Evolutionary conservation across 768 basidiomycete genomes (phyloP).

Genomic region (Ramaria rubella): DNA sequence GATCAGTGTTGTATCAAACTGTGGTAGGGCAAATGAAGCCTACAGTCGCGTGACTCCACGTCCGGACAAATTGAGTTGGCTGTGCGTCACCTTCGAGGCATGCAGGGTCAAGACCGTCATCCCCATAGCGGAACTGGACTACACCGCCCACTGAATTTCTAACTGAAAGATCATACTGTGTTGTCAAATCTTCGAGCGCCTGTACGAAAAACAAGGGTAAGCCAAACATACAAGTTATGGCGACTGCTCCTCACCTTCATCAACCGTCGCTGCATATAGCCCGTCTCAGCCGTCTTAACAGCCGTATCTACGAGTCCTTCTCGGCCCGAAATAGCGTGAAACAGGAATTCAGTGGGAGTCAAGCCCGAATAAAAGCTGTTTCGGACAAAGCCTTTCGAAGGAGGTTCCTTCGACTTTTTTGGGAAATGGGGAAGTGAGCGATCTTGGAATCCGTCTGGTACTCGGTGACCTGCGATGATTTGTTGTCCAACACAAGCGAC

Average conservation of each 20-base stretch:
- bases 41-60: conserved; percentile 81
- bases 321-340: conserved; percentile 97
- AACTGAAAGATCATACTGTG: conserved; percentile 93
- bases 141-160: conserved; percentile 91
- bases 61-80: conserved; percentile 83
- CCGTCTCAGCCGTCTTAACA: conserved; percentile 99
- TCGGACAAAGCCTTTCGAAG: conserved; percentile 95
- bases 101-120: conserved; percentile 95
- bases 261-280: conserved; percentile 97
- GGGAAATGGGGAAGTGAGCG: conserved; percentile 98
- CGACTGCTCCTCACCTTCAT: conserved; percentile 75
- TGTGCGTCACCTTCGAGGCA: conserved; percentile 93
- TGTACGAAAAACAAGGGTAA: conserved; percentile 8
- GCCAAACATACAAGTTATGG: background rate
- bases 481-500: conserved; percentile 99
- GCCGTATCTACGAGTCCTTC: conserved; percentile 99
- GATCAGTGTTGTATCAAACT: background rate
- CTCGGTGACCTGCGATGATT: conserved; percentile 96
- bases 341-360: conserved; percentile 90
- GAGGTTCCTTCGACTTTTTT: conserved; percentile 93
- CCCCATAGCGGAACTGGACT: conserved; percentile 95
- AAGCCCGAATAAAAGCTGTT: conserved; percentile 96
- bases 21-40: conserved; percentile 16
- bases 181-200: conserved; percentile 92
- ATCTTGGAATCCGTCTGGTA: conserved; percentile 98